Evolutionary conservation across 352 stramenopile genomes (phyloP), one percentile per base, ranked within the genome.

Genomic region (Phytophthora cryptogea): DNA sequence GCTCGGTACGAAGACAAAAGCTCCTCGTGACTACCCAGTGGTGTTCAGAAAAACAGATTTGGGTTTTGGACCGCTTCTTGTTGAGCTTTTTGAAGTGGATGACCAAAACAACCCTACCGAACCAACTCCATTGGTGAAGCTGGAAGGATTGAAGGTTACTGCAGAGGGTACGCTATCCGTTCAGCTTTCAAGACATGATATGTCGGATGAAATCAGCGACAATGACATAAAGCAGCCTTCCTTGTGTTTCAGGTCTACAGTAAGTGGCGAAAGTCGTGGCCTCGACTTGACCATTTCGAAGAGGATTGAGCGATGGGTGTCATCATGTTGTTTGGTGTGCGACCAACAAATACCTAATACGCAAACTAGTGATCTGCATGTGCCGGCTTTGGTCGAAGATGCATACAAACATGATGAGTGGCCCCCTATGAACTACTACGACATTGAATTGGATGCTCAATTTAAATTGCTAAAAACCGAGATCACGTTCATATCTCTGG

Each of bases 381-480:
- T n/a, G 2, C 30, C 14, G 14, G 1, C 4, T 48, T 23, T 35
- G 20, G 4, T 33, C 32, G 49, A 59, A 32, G 20, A 54, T 13
- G 17, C 31, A 16, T 7, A 47, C 13, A 33, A 52, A 40, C 1
- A 2, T 28, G 20, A 39, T 5, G 30, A 43, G 32, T 43, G 14
- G 35, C 45, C 58, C 10, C n/a, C 23, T 41, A 31, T 64, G n/a
- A 48, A 66, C 10, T 63, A 43, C 30, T 57, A 76, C 8, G 56
- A 63, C 8, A 52, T 76, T 1, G 68, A 87, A 32, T 41, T 91
- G 50, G 74, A 89, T 47, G 60, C 81, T 20, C 80, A 92, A 33
- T 65, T 82, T 55, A 94, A 92, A 54, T 31, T 88, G 13, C 23
- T 70, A 9, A 84, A 80, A 23, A 79, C 53, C 3, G 67, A 83